Base-by-base conservation (phyloP, 148 eudicot species). In the Fallopia convolvulus region DNA sequence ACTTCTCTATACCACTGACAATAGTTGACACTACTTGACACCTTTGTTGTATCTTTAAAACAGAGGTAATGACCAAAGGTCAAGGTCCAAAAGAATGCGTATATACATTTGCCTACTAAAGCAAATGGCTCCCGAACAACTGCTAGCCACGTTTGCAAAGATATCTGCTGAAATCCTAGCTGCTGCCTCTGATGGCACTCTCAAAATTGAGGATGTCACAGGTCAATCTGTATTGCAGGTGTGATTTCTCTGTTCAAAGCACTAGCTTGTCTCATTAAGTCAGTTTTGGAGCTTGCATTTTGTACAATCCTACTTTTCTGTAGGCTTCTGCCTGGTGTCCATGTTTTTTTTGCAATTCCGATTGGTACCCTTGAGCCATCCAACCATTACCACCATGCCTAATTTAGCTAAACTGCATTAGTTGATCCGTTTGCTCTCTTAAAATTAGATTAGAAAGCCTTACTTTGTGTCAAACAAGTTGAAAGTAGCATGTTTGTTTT, bases 41-140 rank as follows among this genome's bases (percentile, higher is more conserved):
- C 48, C 23, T 73, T 73, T 12, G 15, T 72, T 73, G 8, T 46
- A 44, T 21, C 7, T 13, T 60, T 30, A n/a, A n/a, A n/a, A 4
- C 80, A 95, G 99, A 80, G 97, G 99, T 20, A 90, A 90, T 79
- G 93, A 95, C 76, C 93, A 87, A 77, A 82, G 75, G 56, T 86
- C 97, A 30, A 90, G 97, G 90, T 85, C 90, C 70, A 80, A 87
- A 82, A 86, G 99, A 81, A 88, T 93, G 97, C 97, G 91, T 77
- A 91, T 95, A 20, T 95, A 95, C 58, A 81, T 81, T 56, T 93
- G 94, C 4, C 83, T 95, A 85, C 83, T 95, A 81, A 92, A 93
- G 86, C 99, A 95, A 83, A 95, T 95, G 99, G 94, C 97, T 81
- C 97, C 97, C 3, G 99, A 92, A 78, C 99, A 92, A 75, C 92